Conservation (phyloP, 768 basidiomycete genomes). For the Tylopilus rubrobrunneus region DNA sequence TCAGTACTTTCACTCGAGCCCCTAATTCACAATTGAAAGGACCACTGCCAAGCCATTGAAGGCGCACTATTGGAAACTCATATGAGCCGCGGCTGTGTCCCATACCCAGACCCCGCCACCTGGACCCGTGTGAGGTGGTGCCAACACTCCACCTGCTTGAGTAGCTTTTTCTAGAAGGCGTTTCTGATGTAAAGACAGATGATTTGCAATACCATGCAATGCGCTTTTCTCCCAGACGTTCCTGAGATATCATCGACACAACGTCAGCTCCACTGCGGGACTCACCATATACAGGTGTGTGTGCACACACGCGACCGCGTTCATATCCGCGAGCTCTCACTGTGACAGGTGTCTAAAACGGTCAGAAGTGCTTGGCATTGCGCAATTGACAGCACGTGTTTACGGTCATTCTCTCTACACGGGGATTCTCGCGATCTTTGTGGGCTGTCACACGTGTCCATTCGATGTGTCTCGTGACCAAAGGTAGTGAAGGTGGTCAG, state of each 20-base stretch:
- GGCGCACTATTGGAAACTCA: background rate
- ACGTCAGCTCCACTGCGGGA: background rate
- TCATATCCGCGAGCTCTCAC: constrained; percentile 6
- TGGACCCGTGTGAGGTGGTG: background rate
- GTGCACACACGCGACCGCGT: background rate
- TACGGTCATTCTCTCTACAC: background rate
- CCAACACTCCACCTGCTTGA: background rate
- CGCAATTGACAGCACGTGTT: background rate
- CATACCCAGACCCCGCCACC: background rate
- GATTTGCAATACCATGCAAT: background rate
- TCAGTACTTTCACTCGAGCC: background rate
- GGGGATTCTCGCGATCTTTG: background rate
- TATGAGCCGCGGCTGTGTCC: constrained; percentile 2
- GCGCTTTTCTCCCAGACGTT: background rate
- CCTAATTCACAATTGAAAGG: background rate
- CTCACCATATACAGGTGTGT: background rate
- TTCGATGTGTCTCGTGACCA: background rate
- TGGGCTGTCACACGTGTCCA: background rate
- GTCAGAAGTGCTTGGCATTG: background rate
- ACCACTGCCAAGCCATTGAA: constrained; percentile 6
- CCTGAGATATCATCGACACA: background rate
- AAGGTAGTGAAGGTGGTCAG: background rate
- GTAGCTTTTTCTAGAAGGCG: background rate
- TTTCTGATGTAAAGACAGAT: background rate
- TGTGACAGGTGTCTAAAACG: background rate